Conservation (phyloP, 169 alveolate species). For the Theileria parva region DNA sequence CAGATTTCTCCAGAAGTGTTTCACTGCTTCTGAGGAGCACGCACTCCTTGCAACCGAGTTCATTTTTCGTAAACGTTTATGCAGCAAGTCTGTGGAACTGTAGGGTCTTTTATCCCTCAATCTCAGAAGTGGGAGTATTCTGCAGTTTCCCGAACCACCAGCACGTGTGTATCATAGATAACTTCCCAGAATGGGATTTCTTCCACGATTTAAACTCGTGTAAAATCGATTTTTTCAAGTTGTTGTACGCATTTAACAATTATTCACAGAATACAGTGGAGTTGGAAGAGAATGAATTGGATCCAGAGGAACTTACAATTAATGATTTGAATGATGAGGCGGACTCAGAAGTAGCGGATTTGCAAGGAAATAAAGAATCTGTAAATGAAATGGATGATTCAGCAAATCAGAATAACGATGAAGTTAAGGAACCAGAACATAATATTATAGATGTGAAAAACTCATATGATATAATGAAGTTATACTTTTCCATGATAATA, state of each 20-base stretch:
- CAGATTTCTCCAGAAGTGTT: neutral
- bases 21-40: neutral
- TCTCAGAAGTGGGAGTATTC: slow-evolving; percentile 2
- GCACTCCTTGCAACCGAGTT: neutral
- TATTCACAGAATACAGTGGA: neutral
- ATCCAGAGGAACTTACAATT: neutral
- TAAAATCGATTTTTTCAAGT: neutral
- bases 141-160: neutral
- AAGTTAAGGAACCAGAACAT: neutral
- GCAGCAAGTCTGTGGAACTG: slow-evolving; percentile 1
- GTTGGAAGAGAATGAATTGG: neutral
- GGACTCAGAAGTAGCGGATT: neutral
- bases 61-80: neutral
- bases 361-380: neutral
- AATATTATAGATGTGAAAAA: neutral
- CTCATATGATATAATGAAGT: slow-evolving; percentile 4
- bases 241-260: slow-evolving; percentile 5
- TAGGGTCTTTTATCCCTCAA: neutral
- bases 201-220: neutral
- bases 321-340: neutral
- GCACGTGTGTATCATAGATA: neutral
- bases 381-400: too few relatives aligned
- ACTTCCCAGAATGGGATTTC: slow-evolving; percentile 2
- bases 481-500: slow-evolving; percentile 21
- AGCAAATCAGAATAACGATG: neutral